Base-by-base conservation (phyloP, 345 rosid genomes). In the Salix suchowensis region DNA sequence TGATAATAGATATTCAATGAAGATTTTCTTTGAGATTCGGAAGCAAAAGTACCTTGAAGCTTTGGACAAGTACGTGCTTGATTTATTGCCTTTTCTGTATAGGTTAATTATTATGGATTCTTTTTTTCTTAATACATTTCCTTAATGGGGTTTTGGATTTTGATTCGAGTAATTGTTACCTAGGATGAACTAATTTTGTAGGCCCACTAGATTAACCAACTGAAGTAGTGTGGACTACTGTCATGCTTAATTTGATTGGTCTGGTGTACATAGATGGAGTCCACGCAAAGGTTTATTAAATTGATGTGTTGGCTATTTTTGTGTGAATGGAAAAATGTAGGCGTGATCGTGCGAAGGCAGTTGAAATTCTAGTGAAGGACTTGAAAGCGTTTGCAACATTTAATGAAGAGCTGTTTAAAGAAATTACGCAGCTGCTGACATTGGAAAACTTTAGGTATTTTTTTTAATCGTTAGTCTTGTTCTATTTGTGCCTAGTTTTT, bases 1-100 rank as follows among this genome's bases (percentile, higher is more conserved):
- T 73, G 96, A 91, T 71, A 91, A 91, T 72, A 84, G 92, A 88
- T 91, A 93, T 79, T 93, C 98, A n/a, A 91, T 93, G 94, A 93
- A 90, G 82, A 93, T 90, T 76, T 93, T 91, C 87, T 91, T 93
- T 1, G 98, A 93, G 86, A 90, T 93, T 74, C 90, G 97, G 24
- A 93, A 93, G 82, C 98, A 93, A 88, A 93, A 93, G 82, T 93
- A 90, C 76, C 91, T 93, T 42, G 98, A 93, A 81, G 97, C 98
- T 71, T 81, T 93, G 55, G 98, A 93, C 83, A 91, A 89, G 98
- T 90, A 87, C 68, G 93, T 77, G 32, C 10, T 58, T 44, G 42
- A 36, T 82, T n/a, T 8, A 42, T 34, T 70, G 37, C 24, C 13
- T 72, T 79, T 58, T 65, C 19, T 24, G 12, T 10, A 58, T 11